A percentile compares a stretch with the other conserved stretches of the same genome.
These are phyloP conservation scores for Penicillium bialowiezense DNA, from an alignment of 495 filamentous ascomycete genomes.

Conservation along the genomic window DNA sequence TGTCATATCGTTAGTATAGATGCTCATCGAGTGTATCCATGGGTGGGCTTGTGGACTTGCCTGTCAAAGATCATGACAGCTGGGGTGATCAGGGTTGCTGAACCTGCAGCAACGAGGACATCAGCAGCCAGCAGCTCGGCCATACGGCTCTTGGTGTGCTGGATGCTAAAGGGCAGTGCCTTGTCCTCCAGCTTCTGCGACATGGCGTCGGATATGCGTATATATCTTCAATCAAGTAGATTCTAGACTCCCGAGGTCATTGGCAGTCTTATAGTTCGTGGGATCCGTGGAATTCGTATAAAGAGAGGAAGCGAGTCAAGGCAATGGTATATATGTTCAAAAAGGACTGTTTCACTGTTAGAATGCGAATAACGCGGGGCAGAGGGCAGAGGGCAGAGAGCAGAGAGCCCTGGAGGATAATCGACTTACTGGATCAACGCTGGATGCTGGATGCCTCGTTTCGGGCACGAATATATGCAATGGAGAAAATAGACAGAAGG, in stretches of 20 bases:
- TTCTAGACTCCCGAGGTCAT: slow-evolving; percentile 8
- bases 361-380: slow-evolving; percentile 23
- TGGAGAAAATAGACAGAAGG: slow-evolving; percentile 1
- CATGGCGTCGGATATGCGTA: slow-evolving; percentile 10
- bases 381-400: too few relatives aligned
- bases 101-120: slow-evolving; percentile 34
- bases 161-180: slow-evolving; percentile 25
- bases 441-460: not conserved
- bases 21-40: not conserved
- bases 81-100: slow-evolving; percentile 37
- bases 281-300: not conserved
- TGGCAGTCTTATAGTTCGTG: slow-evolving; percentile 2
- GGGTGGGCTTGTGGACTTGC: slow-evolving; percentile 14
- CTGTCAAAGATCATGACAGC: slow-evolving; percentile 43
- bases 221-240: slow-evolving; percentile 3
- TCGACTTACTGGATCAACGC: slow-evolving; percentile 20
- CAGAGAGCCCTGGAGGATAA: too few relatives aligned
- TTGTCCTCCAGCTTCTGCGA: slow-evolving; percentile 24
- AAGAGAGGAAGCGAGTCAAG: not conserved
- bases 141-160: slow-evolving; percentile 28
- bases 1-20: slow-evolving; percentile 12
- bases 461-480: too few relatives aligned
- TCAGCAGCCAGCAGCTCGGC: slow-evolving; percentile 34
- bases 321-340: not conserved
- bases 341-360: slow-evolving; percentile 11